phyloP scores from a whole-genome alignment of 2,329 filamentous ascomycete genomes.

The Monosporascus ibericus region DNA sequence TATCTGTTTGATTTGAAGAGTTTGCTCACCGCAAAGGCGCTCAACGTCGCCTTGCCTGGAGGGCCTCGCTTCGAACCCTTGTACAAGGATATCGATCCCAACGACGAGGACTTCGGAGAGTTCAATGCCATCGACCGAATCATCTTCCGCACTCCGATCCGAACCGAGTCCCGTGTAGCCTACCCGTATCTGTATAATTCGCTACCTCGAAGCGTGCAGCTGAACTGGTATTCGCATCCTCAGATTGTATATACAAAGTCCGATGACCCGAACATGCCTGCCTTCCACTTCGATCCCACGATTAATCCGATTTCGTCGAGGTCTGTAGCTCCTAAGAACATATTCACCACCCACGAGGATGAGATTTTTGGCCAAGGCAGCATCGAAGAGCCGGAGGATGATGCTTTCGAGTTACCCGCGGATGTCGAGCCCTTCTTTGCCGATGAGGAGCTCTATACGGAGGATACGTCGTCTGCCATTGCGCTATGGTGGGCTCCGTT shows the following conservation, averaged over 20 bases:
- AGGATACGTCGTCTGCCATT: slow-evolving; percentile 86
- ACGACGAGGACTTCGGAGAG: slow-evolving; percentile 98
- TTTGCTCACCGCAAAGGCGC: slow-evolving; percentile 90
- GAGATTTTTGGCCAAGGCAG: slow-evolving; percentile 81
- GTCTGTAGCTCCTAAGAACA: slow-evolving; percentile 87
- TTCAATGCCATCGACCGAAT: slow-evolving; percentile 99
- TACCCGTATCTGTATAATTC: slow-evolving; percentile 97
- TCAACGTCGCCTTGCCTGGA: slow-evolving; percentile 96
- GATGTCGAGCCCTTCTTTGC: slow-evolving; percentile 82
- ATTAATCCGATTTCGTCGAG: slow-evolving; percentile 97
- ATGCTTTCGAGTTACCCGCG: slow-evolving; percentile 75
- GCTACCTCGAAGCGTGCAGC: slow-evolving; percentile 84
- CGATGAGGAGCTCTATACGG: slow-evolving; percentile 82
- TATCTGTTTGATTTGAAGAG: slow-evolving; percentile 95
- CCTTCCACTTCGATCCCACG: slow-evolving; percentile 95
- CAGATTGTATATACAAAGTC: slow-evolving; percentile 86
- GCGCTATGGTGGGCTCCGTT: slow-evolving; percentile 97
- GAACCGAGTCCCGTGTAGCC: slow-evolving; percentile 91
- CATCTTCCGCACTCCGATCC: slow-evolving; percentile 91
- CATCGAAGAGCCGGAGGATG: slow-evolving; percentile 68
- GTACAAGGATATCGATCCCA: slow-evolving; percentile 98
- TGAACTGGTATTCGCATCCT: slow-evolving; percentile 90
- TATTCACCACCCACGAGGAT: slow-evolving; percentile 88
- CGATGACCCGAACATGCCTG: slow-evolving; percentile 82
- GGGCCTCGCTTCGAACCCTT: slow-evolving; percentile 93